Conservation (phyloP, 2,329 filamentous ascomycete genomes). For the Ilyonectria destructans region DNA sequence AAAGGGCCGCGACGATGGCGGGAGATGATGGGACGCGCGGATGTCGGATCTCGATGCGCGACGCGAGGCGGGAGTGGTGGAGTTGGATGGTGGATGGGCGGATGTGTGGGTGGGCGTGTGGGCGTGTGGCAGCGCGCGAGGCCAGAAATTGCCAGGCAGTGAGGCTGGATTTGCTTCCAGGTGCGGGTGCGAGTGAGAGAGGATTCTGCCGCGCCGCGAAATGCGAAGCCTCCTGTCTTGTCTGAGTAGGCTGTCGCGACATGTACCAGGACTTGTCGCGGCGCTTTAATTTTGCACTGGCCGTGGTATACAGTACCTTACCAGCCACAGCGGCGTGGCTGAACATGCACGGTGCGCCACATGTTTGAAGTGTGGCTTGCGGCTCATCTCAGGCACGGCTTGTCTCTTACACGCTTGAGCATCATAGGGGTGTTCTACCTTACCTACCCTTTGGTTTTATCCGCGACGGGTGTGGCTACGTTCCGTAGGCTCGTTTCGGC, state of each 20-base stretch:
- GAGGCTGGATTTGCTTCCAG: constrained; percentile 40
- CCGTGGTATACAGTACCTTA: constrained; percentile 8
- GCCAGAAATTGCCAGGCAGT: constrained; percentile 35
- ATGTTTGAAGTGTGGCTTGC: background rate
- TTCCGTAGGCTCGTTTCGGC: too few relatives aligned
- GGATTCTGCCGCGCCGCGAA: constrained; percentile 49
- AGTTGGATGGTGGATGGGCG: constrained; percentile 36
- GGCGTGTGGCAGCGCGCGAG: constrained; percentile 40
- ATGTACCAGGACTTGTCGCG: constrained; percentile 38
- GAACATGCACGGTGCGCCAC: background rate
- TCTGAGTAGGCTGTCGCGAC: constrained; percentile 27
- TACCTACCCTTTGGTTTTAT: too few relatives aligned
- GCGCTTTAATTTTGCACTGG: background rate
- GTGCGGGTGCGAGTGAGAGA: constrained; percentile 24
- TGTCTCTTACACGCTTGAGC: background rate
- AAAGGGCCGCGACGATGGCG: constrained; percentile 58
- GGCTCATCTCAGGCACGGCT: background rate
- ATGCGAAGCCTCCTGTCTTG: constrained; percentile 38
- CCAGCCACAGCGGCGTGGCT: background rate
- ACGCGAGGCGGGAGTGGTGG: constrained; percentile 30
- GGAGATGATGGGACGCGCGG: constrained; percentile 30
- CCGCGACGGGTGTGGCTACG: too few relatives aligned
- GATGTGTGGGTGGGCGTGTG: constrained; percentile 32
- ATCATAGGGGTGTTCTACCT: too few relatives aligned
- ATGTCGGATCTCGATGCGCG: constrained; percentile 37